Conservation (phyloP, 2,329 filamentous ascomycete species). For the Neocatenulostroma microsporum region DNA sequence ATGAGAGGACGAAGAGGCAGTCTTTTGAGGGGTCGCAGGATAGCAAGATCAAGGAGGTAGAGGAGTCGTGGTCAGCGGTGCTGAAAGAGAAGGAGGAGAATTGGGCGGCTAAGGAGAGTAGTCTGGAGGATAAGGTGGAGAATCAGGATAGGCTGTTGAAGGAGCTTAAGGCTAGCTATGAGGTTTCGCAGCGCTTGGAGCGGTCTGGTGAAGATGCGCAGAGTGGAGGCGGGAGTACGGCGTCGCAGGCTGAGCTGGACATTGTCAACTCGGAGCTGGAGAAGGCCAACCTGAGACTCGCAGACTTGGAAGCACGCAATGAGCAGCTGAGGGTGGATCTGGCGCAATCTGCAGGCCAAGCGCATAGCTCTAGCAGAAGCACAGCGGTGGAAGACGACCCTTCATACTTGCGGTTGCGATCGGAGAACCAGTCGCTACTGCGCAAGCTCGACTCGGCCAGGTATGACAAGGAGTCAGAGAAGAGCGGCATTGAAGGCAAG, state of each 20-base stretch:
- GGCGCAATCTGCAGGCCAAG: slow-evolving; percentile 74
- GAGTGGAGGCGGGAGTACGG: slow-evolving; percentile 50
- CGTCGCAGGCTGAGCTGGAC: slow-evolving; percentile 83
- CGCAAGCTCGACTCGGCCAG: slow-evolving; percentile 77
- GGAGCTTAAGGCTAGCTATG: slow-evolving; percentile 94
- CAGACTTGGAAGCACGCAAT: slow-evolving; percentile 87
- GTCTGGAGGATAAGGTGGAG: slow-evolving; percentile 85
- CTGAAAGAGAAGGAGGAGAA: slow-evolving; percentile 91
- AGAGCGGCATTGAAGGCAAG: slow-evolving; percentile 66
- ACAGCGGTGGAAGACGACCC: slow-evolving; percentile 78
- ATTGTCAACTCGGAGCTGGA: slow-evolving; percentile 89
- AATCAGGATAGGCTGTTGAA: slow-evolving; percentile 86
- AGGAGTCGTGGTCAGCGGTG: slow-evolving; percentile 82
- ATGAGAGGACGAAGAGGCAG: slow-evolving; percentile 64
- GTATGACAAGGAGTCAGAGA: slow-evolving; percentile 75
- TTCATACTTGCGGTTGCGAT: slow-evolving; percentile 74
- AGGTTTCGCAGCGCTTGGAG: slow-evolving; percentile 84
- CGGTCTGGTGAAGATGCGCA: slow-evolving; percentile 57
- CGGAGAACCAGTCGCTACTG: slow-evolving; percentile 86
- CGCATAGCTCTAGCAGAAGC: slow-evolving; percentile 50
- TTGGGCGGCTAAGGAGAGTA: slow-evolving; percentile 89
- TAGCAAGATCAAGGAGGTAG: slow-evolving; percentile 75
- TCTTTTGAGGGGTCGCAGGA: slow-evolving; percentile 72
- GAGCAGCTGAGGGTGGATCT: slow-evolving; percentile 87
- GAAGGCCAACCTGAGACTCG: slow-evolving; percentile 74